Base-by-base conservation (phyloP, 108 stramenopile genomes). In the Aurantiochytrium sp. region DNA sequence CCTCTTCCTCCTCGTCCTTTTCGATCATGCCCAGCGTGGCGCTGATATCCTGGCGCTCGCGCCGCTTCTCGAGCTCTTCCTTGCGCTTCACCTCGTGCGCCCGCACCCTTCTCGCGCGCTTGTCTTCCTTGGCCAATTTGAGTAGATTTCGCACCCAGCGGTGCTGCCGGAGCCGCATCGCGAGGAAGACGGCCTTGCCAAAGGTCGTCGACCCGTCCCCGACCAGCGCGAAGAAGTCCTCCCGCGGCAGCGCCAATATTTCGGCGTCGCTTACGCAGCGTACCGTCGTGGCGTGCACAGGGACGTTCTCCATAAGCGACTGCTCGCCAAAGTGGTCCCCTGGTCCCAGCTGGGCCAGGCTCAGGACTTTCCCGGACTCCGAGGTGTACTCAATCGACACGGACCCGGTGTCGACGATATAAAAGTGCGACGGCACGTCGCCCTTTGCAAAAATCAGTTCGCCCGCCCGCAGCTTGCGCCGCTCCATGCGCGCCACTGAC, bases 91-190 rank as follows among this genome's bases (percentile, higher is more conserved):
- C 6, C 27, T 81, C 73, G 3, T 41, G n/a, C 17, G 45, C 42
- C 1, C 45, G 42, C 19, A 21, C 19, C 6, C 73, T 6, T n/a
- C 73, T 6, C 45, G 73, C 45, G n/a, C 73, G 73, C 39, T 81
- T 81, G 45, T 81, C 73, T 24, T 81, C 73, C 73, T 81, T 81
- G 27, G 73, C 73, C 21, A 81, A 30, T 24, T 81, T 81, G 0
- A 81, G 45, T 1, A 81, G 73, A 48, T 81, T 81, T 30, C 73
- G 73, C 45, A 81, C 73, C 73, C 73, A 81, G 12, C 73, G 73
- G 39, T 81, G 73, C 73, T 81, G 73, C 6, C 73, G 73, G 32
- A 81, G 73, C 24, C 73, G 39, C 73, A 81, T 81, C 42, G 73
- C 73, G 21, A 48, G 73, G 2, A 48, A n/a, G n/a, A 81, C 45